Evolutionary conservation across 2,329 filamentous ascomycete species (phyloP).

Genomic region (Lasiodiplodia hormozganensis): DNA sequence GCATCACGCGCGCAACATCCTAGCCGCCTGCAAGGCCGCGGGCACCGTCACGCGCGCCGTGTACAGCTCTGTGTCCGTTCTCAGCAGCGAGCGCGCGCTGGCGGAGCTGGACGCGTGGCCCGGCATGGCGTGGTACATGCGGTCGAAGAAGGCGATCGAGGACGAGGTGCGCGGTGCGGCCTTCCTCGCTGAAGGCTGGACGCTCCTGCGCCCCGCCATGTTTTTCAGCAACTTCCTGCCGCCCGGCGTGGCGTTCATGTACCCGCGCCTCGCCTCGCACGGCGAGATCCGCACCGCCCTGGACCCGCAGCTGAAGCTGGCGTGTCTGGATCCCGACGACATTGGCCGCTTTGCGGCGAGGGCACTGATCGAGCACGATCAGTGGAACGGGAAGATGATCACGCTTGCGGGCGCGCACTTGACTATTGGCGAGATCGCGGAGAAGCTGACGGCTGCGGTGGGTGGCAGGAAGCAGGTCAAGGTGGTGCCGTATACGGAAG

Average conservation of each 20-base stretch:
- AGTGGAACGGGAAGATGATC: background rate
- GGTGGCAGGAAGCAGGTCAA: background rate
- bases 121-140: background rate
- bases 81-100: background rate
- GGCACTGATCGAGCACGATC: background rate
- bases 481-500: background rate
- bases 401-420: background rate
- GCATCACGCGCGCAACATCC: conserved; percentile 2
- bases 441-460: conserved; percentile 5
- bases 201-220: conserved; percentile 9
- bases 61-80: conserved; percentile 3
- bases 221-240: background rate
- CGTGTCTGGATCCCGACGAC: conserved; percentile 7
- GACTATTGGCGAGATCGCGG: background rate
- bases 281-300: conserved; percentile 3
- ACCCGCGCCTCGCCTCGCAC: background rate
- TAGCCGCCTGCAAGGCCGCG: background rate
- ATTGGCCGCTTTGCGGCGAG: conserved; percentile 11
- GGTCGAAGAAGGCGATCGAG: conserved; percentile 11
- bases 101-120: background rate
- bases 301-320: background rate
- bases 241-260: background rate
- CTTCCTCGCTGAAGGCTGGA: background rate
- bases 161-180: conserved; percentile 1
- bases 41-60: conserved; percentile 11